Evolutionary conservation across 2,329 filamentous ascomycete species (phyloP).

Genomic region (Paecilomyces formosus): DNA sequence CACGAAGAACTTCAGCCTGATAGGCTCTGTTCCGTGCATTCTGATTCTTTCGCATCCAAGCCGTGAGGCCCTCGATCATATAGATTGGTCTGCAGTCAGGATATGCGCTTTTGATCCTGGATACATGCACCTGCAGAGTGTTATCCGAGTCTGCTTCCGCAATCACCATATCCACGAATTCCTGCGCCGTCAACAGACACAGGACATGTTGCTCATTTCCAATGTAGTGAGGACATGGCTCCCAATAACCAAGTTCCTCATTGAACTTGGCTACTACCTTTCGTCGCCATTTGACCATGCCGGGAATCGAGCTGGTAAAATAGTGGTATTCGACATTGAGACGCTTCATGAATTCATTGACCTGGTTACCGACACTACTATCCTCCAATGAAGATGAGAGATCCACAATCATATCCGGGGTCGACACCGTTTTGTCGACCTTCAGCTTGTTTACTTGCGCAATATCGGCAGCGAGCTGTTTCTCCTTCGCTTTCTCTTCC

Average conservation of each 20-base stretch:
- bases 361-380: slow-evolving; percentile 36
- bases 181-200: slow-evolving; percentile 54
- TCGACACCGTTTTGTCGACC: slow-evolving; percentile 65
- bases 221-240: slow-evolving; percentile 47
- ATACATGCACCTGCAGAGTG: slow-evolving; percentile 53
- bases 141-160: slow-evolving; percentile 28
- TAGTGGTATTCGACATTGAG: slow-evolving; percentile 35
- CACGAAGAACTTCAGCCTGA: slow-evolving; percentile 53
- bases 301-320: slow-evolving; percentile 33
- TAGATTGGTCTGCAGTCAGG: slow-evolving; percentile 54
- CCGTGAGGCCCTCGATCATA: slow-evolving; percentile 60
- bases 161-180: slow-evolving; percentile 57
- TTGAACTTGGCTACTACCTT: slow-evolving; percentile 60
- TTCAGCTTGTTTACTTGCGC: slow-evolving; percentile 66
- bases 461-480: slow-evolving; percentile 57
- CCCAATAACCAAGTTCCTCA: slow-evolving; percentile 55
- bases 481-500: slow-evolving; percentile 56
- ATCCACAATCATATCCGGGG: slow-evolving; percentile 70
- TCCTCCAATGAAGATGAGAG: slow-evolving; percentile 52
- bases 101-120: slow-evolving; percentile 48
- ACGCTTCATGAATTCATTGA: slow-evolving; percentile 35
- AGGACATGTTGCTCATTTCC: slow-evolving; percentile 54
- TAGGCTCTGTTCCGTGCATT: slow-evolving; percentile 62
- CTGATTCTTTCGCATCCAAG: slow-evolving; percentile 63
- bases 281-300: slow-evolving; percentile 60